These are phyloP conservation scores for Russula foetens DNA, from an alignment of 768 basidiomycete genomes.

Conservation along the genomic window DNA sequence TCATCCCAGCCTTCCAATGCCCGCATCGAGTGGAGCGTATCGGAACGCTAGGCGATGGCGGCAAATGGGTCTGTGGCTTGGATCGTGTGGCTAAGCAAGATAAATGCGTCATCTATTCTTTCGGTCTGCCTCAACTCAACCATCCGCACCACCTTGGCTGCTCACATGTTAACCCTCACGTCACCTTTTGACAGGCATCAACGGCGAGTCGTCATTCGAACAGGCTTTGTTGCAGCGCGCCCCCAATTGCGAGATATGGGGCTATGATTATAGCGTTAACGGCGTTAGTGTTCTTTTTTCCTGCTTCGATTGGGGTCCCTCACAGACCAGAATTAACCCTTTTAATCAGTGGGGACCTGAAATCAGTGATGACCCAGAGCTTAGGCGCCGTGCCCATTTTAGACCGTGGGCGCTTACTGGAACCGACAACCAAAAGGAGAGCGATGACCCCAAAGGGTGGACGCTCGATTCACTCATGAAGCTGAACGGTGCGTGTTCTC, in stretches of 20 bases:
- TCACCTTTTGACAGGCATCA: slow-evolving; percentile 30
- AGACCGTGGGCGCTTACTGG: slow-evolving; percentile 24
- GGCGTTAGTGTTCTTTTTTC: slow-evolving; percentile 23
- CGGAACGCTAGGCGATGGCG: too few relatives aligned
- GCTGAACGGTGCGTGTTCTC: slow-evolving; percentile 41
- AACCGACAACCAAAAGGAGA: slow-evolving; percentile 38
- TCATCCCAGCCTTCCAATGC: too few relatives aligned
- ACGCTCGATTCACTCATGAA: slow-evolving; percentile 56
- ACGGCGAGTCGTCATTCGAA: slow-evolving; percentile 44
- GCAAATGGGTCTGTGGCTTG: too few relatives aligned
- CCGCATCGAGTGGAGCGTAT: too few relatives aligned
- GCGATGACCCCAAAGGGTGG: slow-evolving; percentile 46
- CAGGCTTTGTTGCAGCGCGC: slow-evolving; percentile 37
- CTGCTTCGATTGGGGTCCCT: not conserved
- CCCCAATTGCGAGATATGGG: slow-evolving; percentile 31
- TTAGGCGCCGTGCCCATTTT: too few relatives aligned
- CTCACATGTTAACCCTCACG: not conserved
- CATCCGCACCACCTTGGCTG: too few relatives aligned
- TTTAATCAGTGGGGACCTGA: too few relatives aligned
- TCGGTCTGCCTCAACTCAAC: slow-evolving; percentile 29
- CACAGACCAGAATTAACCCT: too few relatives aligned
- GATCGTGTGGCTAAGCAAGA: slow-evolving; percentile 29
- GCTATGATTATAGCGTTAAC: slow-evolving; percentile 35
- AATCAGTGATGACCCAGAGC: too few relatives aligned
- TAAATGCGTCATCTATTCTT: slow-evolving; percentile 43